Base-by-base conservation (phyloP, 495 filamentous ascomycete genomes). In the Aspergillus biplanus region DNA sequence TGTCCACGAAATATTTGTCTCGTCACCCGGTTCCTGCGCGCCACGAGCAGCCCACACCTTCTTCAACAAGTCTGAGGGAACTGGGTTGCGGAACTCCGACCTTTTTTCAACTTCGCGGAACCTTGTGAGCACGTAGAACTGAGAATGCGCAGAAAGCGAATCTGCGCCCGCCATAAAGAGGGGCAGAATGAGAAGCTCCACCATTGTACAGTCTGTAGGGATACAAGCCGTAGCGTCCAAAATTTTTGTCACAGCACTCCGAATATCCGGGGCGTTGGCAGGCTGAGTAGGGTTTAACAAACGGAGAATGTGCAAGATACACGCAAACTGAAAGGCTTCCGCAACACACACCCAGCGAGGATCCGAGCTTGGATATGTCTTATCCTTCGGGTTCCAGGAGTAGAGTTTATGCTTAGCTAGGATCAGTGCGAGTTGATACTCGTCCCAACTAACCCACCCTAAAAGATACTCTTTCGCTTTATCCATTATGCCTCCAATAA, bases 161-260 rank as follows among this genome's bases (percentile, higher is more conserved):
- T 78, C 76, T 2, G 72, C 68, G 8, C 76, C 76, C 15, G 74
- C 74, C 67, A 78, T 75, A 44, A 78, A 78, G 0, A 78, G 56
- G 15, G 76, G 76, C 34, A 78, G 59, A 0, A 78, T 71, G 44
- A 70, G 32, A 9, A 78, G 63, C 44, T 78, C 74, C 7, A 74
- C 59, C 31, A 78, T 46, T 0, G 65, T 65, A 33, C 66, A 72
- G 1, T 71, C 68, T 1, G 55, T 32, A 4, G 74, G 69, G 21
- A 78, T 69, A n/a, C 69, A 61, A 13, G 76, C 68, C 6, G 73
- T 67, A 5, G 72, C 69, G 52, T 78, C 72, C 7, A 78, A 35
- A 4, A 76, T 73, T 18, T 56, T 69, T 0, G 54, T 59, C 11
- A 78, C 76, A 13, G 72, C 75, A 7, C 65, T 61, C 50, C 76